phyloP scores from a whole-genome alignment of 2,329 filamentous ascomycete species.

The Calonectria hawksworthii region DNA sequence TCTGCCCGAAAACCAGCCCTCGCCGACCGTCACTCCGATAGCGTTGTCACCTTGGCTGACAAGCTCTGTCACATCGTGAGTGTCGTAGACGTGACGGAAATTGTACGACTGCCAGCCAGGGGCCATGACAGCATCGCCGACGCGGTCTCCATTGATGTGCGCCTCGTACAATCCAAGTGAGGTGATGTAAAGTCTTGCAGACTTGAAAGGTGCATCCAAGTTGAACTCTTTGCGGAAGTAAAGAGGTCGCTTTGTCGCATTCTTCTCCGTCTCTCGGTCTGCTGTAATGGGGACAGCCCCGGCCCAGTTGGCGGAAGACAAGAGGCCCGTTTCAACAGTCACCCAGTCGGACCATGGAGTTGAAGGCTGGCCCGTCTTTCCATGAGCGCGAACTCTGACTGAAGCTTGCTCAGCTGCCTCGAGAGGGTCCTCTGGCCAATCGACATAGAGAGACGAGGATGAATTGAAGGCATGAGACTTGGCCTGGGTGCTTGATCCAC shows the following conservation, averaged over 20 bases:
- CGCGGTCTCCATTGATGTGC: conserved; percentile 60
- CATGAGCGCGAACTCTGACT: conserved; percentile 53
- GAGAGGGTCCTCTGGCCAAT: conserved; percentile 58
- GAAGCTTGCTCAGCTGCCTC: conserved; percentile 48
- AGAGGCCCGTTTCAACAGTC: conserved; percentile 53
- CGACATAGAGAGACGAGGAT: conserved; percentile 55
- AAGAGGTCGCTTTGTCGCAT: conserved; percentile 47
- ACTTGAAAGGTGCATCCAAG: conserved; percentile 38
- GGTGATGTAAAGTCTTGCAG: conserved; percentile 63
- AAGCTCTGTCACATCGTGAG: conserved; percentile 63
- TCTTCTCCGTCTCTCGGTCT: conserved; percentile 44
- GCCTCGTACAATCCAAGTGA: conserved; percentile 61
- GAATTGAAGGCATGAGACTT: conserved; percentile 49
- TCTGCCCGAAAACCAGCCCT: conserved; percentile 61
- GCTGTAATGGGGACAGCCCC: conserved; percentile 48
- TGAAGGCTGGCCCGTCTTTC: conserved; percentile 33
- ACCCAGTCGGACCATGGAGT: conserved; percentile 48
- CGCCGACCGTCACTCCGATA: conserved; percentile 57
- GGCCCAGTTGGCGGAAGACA: conserved; percentile 47
- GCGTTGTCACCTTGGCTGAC: conserved; percentile 52
- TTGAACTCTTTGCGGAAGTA: conserved; percentile 53
- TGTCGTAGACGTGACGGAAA: conserved; percentile 65
- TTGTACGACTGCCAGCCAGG: conserved; percentile 68
- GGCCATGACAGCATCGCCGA: conserved; percentile 58
- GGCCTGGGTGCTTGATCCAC: conserved; percentile 20